Evolutionary conservation across 495 filamentous ascomycete genomes (phyloP), one percentile per base, ranked within the genome.

Genomic region (Lophiotrema nucula): DNA sequence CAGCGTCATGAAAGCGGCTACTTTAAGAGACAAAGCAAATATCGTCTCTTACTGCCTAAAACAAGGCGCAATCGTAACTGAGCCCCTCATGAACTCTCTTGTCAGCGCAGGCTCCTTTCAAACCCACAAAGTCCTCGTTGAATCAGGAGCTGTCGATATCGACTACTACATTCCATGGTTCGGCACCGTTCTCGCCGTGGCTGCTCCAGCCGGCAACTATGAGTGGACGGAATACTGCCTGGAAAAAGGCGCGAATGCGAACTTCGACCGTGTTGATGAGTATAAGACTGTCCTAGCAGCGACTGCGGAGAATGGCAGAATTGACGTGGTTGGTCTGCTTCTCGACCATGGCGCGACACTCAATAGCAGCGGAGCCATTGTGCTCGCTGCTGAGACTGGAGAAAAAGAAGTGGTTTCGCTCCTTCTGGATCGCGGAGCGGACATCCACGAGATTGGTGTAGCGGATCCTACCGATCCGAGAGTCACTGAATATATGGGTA

Each of bases 371-470:
- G 57, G 57, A 8, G 37, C 46, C n/a, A 49, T 49, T 22, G 46
- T 49, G 13, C 38, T 28, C 26, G 52, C 52, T 28, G 52, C 52
- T 18, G 39, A 55, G 24, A 27, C 38, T 10, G 52, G 52, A 12
- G 13, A 55, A 13, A 44, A 45, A 25, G 52, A 55, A 12, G 27
- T 46, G 39, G 52, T 55, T 27, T 13, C 12, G 23, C 23, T 45
- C 10, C 52, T 55, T 13, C 28, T 55, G 42, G 23, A 55, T 19
- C 42, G 23, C 10, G 52, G 52, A 5, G 52, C 52, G 25, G 23
- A 47, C 28, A 47, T 55, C 52, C 25, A 55, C 28, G 52, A 55
- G 52, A 47, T 55, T 27, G 52, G 52, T 8, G 52, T 55, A 41
- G 38, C 42, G 26, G 15, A 47, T 43, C 23, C 18, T 15, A 35